Base-by-base conservation (phyloP, 2,329 filamentous ascomycete genomes). In the Pyrenochaeta sp. region DNA sequence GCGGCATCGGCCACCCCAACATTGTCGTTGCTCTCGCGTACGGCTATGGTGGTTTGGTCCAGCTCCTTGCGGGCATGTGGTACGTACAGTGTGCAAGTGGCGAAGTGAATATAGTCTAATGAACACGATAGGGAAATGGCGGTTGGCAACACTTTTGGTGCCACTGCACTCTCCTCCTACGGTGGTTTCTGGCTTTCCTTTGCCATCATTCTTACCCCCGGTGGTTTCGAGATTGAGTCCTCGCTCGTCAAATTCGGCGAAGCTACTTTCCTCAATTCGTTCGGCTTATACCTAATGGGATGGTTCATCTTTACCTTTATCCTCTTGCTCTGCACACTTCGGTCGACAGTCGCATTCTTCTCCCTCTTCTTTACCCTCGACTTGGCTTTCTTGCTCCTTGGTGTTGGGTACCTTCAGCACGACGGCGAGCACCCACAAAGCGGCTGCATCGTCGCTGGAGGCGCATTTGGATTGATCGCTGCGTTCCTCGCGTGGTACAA, bases 111-210 rank as follows among this genome's bases (percentile, higher is more conserved):
- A 7, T 4, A 17, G 11, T 9, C 3, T 10, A 46, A 21, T 46
- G 64, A 40, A 65, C 42, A 33, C 2, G 20, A 18, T 7, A 80
- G 79, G 79, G 80, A 82, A 72, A 82, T 82, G 77, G 80, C 79
- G 45, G 78, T 85, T 9, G 85, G 85, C n/a, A 87, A 87, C 75
- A 86, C 84, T 10, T 87, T 87, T 46, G 85, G 84, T 78, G 83
- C 83, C 27, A 87, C 84, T 6, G 82, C 85, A 7, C 83, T 87
- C 53, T 83, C 82, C 36, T 85, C 82, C 2, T 87, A 86, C 66
- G 84, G 84, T 51, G 83, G 84, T 54, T 87, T 87, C 76, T 87
- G 84, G 85, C 79, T 87, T 56, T 80, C 82, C 20, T 85, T 83
- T 61, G 83, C 80, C 61, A 85, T 87, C 76, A 83, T 86, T 60